These are phyloP conservation scores for Corniculantispora saksenae DNA, from an alignment of 2,329 filamentous ascomycete genomes.

Conservation along the genomic window DNA sequence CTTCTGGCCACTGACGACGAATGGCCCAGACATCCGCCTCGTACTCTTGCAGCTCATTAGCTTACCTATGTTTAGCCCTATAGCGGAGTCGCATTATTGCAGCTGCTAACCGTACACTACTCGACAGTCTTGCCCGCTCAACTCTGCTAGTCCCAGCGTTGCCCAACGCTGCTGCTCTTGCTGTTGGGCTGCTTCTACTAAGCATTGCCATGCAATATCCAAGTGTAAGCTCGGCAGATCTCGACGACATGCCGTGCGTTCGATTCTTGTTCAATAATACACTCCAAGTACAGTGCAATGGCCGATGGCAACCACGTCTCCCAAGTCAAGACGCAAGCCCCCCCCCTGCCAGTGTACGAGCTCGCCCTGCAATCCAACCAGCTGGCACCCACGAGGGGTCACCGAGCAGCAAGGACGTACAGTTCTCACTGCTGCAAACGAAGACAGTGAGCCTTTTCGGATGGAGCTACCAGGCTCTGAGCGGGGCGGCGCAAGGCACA, in stretches of 20 bases:
- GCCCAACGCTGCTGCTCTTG: background rate
- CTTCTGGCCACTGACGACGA: background rate
- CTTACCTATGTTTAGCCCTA: background rate
- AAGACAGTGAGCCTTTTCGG: background rate
- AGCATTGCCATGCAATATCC: background rate
- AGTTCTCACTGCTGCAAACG: background rate
- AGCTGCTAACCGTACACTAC: background rate
- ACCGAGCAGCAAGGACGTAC: background rate
- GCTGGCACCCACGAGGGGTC: background rate
- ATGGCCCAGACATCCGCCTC: constrained; percentile 5
- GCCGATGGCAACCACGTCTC: background rate
- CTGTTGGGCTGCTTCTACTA: background rate
- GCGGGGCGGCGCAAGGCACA: constrained; percentile 14
- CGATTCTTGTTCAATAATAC: background rate
- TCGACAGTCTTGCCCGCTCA: background rate
- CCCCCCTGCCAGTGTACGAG: background rate
- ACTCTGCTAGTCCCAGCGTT: background rate
- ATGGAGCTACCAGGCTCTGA: background rate
- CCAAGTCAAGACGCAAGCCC: background rate
- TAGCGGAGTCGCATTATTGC: background rate
- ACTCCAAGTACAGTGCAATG: background rate
- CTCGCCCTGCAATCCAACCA: background rate
- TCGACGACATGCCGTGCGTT: background rate
- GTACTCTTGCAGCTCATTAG: constrained; percentile 1
- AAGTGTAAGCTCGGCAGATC: background rate